Conservation (phyloP, 2,329 filamentous ascomycete species). For the Pseudonectria foliicola region DNA sequence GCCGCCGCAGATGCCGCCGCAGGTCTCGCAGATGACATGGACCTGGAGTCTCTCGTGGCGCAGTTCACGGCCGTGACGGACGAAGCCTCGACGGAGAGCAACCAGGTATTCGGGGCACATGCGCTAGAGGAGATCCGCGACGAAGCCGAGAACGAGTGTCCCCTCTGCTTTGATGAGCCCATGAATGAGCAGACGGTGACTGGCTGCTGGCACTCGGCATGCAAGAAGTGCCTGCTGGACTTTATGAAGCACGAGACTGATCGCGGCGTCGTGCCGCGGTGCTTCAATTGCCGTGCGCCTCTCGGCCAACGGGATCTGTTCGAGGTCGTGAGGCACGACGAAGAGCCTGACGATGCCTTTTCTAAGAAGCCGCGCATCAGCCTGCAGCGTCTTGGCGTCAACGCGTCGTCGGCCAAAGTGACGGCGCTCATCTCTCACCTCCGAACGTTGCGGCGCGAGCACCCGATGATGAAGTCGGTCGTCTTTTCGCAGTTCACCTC, state of each 20-base stretch:
- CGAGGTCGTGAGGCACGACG: constrained; percentile 78
- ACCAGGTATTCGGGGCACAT: constrained; percentile 66
- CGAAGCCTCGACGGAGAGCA: constrained; percentile 53
- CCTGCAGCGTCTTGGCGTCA: constrained; percentile 52
- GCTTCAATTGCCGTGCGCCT: constrained; percentile 82
- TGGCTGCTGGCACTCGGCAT: constrained; percentile 95
- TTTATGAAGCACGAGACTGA: constrained; percentile 84
- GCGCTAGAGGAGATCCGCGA: constrained; percentile 87
- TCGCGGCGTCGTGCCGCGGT: constrained; percentile 67
- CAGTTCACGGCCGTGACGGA: constrained; percentile 69
- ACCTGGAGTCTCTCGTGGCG: constrained; percentile 76
- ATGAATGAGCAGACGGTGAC: constrained; percentile 94
- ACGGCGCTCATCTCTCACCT: constrained; percentile 71
- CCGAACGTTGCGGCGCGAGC: constrained; percentile 55
- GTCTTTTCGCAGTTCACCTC: constrained; percentile 98
- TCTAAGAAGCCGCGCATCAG: constrained; percentile 46
- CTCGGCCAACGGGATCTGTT: constrained; percentile 83
- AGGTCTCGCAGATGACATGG: constrained; percentile 91
- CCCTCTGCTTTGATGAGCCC: constrained; percentile 89
- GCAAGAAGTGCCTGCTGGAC: constrained; percentile 84
- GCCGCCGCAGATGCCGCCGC: constrained; percentile 67
- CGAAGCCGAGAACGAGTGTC: constrained; percentile 83
- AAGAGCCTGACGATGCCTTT: constrained; percentile 41
- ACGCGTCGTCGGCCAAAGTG: constrained; percentile 81
- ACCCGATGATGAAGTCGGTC: constrained; percentile 74